A percentile compares a stretch with the other conserved stretches of the same genome.
phyloP scores from a whole-genome alignment of 129 eudicot species.

The Sambucus nigra region DNA sequence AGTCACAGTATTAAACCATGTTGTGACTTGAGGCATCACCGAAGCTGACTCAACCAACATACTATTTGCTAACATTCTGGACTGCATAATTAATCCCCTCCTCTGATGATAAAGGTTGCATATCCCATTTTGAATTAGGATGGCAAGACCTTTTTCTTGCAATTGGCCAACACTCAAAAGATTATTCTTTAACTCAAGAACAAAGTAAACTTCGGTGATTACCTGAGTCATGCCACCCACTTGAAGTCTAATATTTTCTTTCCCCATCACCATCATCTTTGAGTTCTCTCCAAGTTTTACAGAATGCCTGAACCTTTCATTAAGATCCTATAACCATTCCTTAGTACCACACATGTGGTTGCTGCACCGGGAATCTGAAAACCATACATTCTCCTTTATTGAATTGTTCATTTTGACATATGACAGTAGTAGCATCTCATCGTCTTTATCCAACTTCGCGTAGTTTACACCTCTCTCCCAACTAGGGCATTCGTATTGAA shows the following conservation, averaged over 20 bases:
- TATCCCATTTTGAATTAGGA: background rate
- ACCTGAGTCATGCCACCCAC: background rate
- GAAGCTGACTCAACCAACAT: background rate
- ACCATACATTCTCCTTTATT: background rate
- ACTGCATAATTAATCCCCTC: background rate
- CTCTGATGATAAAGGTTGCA: conserved; percentile 1
- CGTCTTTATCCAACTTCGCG: background rate
- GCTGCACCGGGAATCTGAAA: background rate
- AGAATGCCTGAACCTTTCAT: background rate
- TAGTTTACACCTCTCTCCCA: background rate
- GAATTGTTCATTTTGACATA: background rate
- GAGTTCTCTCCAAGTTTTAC: background rate
- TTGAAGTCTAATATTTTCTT: background rate
- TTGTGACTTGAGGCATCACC: background rate
- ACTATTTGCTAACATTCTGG: too few relatives aligned
- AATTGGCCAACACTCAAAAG: background rate
- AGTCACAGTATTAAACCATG: background rate
- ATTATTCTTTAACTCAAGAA: background rate
- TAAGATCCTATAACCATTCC: too few relatives aligned
- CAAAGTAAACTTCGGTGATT: background rate
- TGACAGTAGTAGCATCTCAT: background rate
- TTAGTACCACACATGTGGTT: too few relatives aligned
- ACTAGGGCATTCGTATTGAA: conserved; percentile 6
- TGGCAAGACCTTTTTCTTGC: background rate
- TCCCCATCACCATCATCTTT: background rate